Base-by-base conservation (phyloP, 192 early-diverging fungal species). In the Podila horticola region DNA sequence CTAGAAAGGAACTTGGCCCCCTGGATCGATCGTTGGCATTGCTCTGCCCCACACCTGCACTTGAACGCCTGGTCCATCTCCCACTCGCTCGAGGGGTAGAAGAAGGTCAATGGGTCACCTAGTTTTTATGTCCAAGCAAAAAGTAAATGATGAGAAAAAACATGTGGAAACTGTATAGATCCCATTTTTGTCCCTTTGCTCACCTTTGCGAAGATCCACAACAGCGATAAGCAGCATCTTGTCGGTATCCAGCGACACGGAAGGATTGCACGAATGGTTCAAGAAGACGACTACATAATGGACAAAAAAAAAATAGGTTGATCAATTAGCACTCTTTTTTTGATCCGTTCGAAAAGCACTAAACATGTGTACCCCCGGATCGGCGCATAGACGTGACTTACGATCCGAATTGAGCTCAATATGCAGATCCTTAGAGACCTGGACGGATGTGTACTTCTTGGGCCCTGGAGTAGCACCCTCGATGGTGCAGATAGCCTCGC, bases 21-120 rank as follows among this genome's bases (percentile, higher is more conserved):
- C 62, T 77, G 67, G 34, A 89, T 87, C 31, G 41, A 82, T 60
- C 74, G 74, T 52, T 85, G 69, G 67, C 88, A 89, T 69, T 84
- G 70, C 4, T 48, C 19, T 2, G 84, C 63, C 19, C 87, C 85
- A 61, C 88, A 89, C 85, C 85, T 86, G 63, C 88, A 89, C 12
- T 75, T 63, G 60, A 89, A 89, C 2, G 88, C 82, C 74, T 89
- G 85, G 73, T 83, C 87, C 88, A 89, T 89, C 50, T 89, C 88
- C 88, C 88, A 89, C 74, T 89, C 88, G 51, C 87, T 87, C 13
- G 88, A 86, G 51, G 87, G 87, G 49, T 89, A 89, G 67, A 88
- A 88, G 67, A 89, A 88, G 6, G 85, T 85, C 51, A 88, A 34
- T 41, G 83, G 79, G 45, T 86, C 85, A 33, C 74, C 74, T 76